phyloP scores from a whole-genome alignment of 441 rosid genomes.

The Erysimum cheiri region DNA sequence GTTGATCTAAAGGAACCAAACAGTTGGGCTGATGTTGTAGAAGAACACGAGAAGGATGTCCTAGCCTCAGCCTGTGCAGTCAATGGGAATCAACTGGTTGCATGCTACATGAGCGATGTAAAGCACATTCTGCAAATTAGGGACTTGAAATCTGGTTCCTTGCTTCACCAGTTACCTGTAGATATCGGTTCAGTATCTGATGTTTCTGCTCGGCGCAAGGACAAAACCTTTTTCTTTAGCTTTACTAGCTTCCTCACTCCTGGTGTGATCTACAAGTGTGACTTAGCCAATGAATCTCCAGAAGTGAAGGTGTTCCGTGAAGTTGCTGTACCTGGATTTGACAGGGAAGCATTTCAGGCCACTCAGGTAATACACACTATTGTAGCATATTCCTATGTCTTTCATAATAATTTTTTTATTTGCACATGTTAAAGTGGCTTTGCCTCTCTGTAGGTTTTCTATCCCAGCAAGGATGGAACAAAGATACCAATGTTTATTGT shows the following conservation, averaged over 20 bases:
- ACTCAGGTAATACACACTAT: slow-evolving; percentile 64
- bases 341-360: slow-evolving; percentile 70
- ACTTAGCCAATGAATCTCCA: slow-evolving; percentile 61
- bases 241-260: slow-evolving; percentile 93
- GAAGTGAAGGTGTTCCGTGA: slow-evolving; percentile 87
- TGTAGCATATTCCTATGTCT: neutral
- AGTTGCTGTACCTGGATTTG: slow-evolving; percentile 75
- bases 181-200: slow-evolving; percentile 81
- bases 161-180: slow-evolving; percentile 76
- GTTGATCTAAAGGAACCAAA: slow-evolving; percentile 83
- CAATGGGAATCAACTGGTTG: slow-evolving; percentile 69
- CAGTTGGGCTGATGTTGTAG: slow-evolving; percentile 76
- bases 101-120: slow-evolving; percentile 90
- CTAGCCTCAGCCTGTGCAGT: slow-evolving; percentile 76
- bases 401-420: neutral
- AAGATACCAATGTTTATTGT: slow-evolving; percentile 86
- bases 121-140: slow-evolving; percentile 81
- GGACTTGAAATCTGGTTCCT: slow-evolving; percentile 78
- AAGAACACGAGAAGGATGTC: slow-evolving; percentile 83
- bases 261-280: slow-evolving; percentile 82
- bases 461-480: slow-evolving; percentile 83
- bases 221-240: slow-evolving; percentile 61
- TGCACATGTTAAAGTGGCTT: slow-evolving; percentile 13
- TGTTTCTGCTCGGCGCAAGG: slow-evolving; percentile 76
- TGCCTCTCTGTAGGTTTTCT: slow-evolving; percentile 65